phyloP scores from a whole-genome alignment of 164 flowering plant species.

The Pachysandra terminalis region DNA sequence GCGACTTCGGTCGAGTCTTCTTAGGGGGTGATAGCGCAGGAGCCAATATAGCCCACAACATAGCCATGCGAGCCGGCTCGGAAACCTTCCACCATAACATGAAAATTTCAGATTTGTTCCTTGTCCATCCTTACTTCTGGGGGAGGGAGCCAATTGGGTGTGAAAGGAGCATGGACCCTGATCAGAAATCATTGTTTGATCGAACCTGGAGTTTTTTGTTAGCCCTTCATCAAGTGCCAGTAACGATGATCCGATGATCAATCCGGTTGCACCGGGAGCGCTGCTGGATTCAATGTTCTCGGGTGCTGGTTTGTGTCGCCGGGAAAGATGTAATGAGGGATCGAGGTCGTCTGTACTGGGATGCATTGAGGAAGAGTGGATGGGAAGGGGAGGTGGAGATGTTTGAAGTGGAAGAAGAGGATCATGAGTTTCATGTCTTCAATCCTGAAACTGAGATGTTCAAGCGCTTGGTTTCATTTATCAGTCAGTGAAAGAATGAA shows the following conservation, averaged over 20 bases:
- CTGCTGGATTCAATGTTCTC: conserved; percentile 10
- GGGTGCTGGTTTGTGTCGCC: conserved; percentile 19
- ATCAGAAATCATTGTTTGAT: not conserved
- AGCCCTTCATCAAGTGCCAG: not conserved
- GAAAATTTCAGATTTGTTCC: conserved; percentile 12
- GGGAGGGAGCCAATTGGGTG: conserved; percentile 16
- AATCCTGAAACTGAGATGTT: not conserved
- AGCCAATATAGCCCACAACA: conserved; percentile 35
- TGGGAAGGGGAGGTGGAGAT: conserved; percentile 25
- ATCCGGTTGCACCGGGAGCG: not conserved
- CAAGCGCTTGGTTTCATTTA: not conserved
- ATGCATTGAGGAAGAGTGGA: conserved; percentile 17
- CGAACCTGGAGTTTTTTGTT: not conserved
- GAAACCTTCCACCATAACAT: not conserved
- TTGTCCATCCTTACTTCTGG: conserved; percentile 26
- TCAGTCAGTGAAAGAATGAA: not conserved
- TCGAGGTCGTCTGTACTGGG: conserved; percentile 12
- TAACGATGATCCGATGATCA: not conserved
- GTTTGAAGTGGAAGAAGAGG: conserved; percentile 15
- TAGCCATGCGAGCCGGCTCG: conserved; percentile 19
- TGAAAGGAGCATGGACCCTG: not conserved
- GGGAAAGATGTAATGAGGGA: conserved; percentile 15
- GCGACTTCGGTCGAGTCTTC: conserved; percentile 21
- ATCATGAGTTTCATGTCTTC: conserved; percentile 14
- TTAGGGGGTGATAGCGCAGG: conserved; percentile 41